Evolutionary conservation across 192 early-diverging fungal genomes (phyloP), one percentile per base, ranked within the genome.

Genomic region (Coemansia sp.): DNA sequence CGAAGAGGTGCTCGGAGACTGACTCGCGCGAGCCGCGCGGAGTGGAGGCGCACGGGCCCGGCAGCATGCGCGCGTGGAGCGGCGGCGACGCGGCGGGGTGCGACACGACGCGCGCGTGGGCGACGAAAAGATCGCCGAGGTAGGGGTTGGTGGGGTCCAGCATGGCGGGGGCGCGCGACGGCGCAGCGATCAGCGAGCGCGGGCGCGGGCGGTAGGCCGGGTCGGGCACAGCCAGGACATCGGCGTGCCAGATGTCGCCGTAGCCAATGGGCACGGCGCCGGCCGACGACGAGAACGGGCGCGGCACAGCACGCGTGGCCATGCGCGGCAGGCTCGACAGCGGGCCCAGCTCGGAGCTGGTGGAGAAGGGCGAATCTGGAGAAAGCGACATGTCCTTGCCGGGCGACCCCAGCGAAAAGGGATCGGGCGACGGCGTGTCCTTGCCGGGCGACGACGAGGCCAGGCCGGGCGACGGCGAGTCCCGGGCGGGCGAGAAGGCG

Each of bases 101-200:
- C 26, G 61, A 64, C 23, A 36, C 52, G 34, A 51, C 53, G 13
- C 65, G 57, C 18, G 47, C 29, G 40, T 43, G 18, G 11, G 26
- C n/a, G 29, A 61, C 56, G 13, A 75, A 36, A 29, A 75, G 64
- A 35, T 68, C 71, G 37, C 56, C 71, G 1, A 75, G 57, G 21
- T 75, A 75, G 23, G 71, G 71, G 15, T 75, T 75, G n/a, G 43
- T 39, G 14, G 65, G 65, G 22, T 75, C 71, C 17, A 75, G 56
- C 15, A 49, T n/a, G 17, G 23, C 51, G 30, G 29, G 34, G 10
- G 45, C 39, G 50, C 30, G 11, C 0, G 51, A 39, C 11, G 56
- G 30, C 56, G 56, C 48, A 10, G 53, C 47, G 10, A 73, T 60
- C 63, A 73, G 52, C 11, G 70, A 66, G 26, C 70, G 70, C 31